Evolutionary conservation across 352 stramenopile species (phyloP), one percentile per base, ranked within the genome.

Genomic region (Pythium guiyangense): DNA sequence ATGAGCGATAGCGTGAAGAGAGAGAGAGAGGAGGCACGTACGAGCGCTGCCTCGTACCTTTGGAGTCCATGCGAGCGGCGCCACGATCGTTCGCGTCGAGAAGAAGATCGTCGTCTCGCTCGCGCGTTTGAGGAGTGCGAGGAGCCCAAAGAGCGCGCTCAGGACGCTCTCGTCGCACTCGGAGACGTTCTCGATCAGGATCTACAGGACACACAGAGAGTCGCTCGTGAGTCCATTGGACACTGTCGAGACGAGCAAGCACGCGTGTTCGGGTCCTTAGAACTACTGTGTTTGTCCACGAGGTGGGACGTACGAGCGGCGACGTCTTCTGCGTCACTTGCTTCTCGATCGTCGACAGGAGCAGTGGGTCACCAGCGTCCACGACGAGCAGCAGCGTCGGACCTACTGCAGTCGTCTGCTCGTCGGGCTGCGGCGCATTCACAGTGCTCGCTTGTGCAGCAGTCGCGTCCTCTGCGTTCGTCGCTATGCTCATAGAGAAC

Each of bases 141-240:
- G 64, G 9, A 87, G 49, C 12, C 78, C 69, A 5, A 87, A 29
- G 0, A 74, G 54, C 5, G 67, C 64, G 42, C 73, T 61, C 47
- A 87, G 60, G 3, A 22, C 43, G 6, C 20, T 43, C 54, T 83
- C 77, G 10, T 82, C 68, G 18, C 70, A 74, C 49, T 85, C 61
- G 4, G 70, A 71, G 10, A 66, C 56, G 47, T 79, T 82, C 53
- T 79, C 67, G 14, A 87, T 58, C 27, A 87, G 51, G 40, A 87
- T 66, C 77, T 85, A 52, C 20, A 34, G n/a, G n/a, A n/a, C n/a
- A 12, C 22, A 14, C 22, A 49, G 22, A 34, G 45, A n/a, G n/a
- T n/a, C n/a, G n/a, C n/a, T n/a, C n/a, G n/a, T n/a, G n/a, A n/a
- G n/a, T n/a, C n/a, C n/a, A n/a, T n/a, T n/a, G n/a, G n/a, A n/a